Conservation (phyloP, 192 early-diverging fungal genomes). For the Backusella tarrabulga region DNA sequence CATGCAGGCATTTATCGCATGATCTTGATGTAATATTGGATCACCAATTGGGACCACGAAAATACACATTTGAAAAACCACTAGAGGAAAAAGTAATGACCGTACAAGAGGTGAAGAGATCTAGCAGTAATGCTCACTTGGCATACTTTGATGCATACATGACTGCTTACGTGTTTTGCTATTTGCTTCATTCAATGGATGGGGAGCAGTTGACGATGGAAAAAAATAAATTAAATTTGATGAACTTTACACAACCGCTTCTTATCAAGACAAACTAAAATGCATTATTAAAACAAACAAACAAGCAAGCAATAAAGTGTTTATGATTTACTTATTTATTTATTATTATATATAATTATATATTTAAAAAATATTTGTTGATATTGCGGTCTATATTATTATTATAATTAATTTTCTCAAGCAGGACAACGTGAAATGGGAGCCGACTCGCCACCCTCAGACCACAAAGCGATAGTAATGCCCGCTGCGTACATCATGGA, state of each 20-base stretch:
- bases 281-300: not conserved
- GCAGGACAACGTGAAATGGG: slow-evolving; percentile 25
- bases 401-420: not conserved
- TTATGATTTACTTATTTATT: slow-evolving; percentile 1
- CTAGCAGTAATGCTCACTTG: slow-evolving; percentile 51
- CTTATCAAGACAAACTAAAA: not conserved
- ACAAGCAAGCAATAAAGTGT: not conserved
- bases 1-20: slow-evolving; percentile 72
- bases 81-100: not conserved
- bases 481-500: slow-evolving; percentile 77
- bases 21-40: slow-evolving; percentile 91
- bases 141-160: slow-evolving; percentile 96
- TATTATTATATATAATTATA: not conserved
- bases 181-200: slow-evolving; percentile 33
- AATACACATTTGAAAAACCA: slow-evolving; percentile 6
- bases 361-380: not conserved
- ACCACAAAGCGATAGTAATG: slow-evolving; percentile 62
- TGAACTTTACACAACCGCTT: slow-evolving; percentile 75
- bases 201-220: slow-evolving; percentile 40
- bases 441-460: slow-evolving; percentile 16
- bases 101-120: slow-evolving; percentile 41
- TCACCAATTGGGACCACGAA: slow-evolving; percentile 21
- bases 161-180: slow-evolving; percentile 88
- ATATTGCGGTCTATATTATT: not conserved
- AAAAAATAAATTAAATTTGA: slow-evolving; percentile 85